Conservation (phyloP, 2,329 filamentous ascomycete genomes). For the Botrytis pseudocinerea region DNA sequence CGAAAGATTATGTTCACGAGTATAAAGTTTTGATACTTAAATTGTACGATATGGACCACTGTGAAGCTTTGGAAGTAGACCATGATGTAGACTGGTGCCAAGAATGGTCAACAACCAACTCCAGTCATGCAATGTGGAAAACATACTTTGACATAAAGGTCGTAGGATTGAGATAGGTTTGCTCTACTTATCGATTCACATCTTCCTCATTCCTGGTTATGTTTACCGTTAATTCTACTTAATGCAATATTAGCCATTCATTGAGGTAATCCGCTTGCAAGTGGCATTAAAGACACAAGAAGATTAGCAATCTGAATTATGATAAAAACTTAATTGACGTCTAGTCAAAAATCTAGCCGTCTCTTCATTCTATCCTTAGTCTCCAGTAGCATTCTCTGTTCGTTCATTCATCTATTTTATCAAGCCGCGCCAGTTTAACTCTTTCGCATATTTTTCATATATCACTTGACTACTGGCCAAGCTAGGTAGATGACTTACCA, state of each 20-base stretch:
- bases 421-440: background rate
- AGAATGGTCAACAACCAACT: background rate
- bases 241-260: background rate
- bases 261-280: background rate
- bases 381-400: background rate
- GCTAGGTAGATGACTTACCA: background rate
- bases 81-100: background rate
- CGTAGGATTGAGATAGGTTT: background rate
- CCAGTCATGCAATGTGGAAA: background rate
- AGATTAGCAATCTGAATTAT: background rate
- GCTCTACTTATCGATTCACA: background rate
- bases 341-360: background rate
- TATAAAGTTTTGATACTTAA: background rate
- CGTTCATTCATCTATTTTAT: background rate
- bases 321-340: background rate
- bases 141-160: background rate
- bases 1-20: background rate
- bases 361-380: background rate
- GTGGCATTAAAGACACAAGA: background rate
- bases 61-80: background rate
- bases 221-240: background rate
- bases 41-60: background rate
- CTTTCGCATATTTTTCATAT: background rate
- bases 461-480: background rate
- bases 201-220: background rate